Conservation (phyloP, 768 basidiomycete species). For the Mycena amicta region DNA sequence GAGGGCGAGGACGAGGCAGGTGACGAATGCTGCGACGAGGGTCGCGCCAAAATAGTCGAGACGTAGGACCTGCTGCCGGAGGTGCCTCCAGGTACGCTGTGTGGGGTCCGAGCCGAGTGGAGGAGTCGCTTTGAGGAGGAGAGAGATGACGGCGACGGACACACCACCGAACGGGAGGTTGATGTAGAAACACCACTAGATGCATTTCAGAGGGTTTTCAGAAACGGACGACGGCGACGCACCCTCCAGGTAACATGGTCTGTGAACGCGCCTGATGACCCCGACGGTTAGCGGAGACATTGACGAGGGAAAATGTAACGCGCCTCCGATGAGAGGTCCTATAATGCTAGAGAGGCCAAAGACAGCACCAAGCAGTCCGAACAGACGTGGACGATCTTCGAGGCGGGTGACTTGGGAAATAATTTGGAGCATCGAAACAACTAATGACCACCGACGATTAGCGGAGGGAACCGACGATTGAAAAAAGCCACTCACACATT, state of each 20-base stretch:
- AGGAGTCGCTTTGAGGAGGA: conserved; percentile 16
- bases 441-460: conserved; percentile 2
- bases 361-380: conserved; percentile 32
- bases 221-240: background rate
- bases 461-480: background rate
- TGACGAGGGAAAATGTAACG: background rate
- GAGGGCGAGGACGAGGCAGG: conserved; percentile 41
- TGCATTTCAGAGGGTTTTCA: background rate
- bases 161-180: conserved; percentile 26
- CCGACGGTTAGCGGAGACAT: no score
- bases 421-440: conserved; percentile 28
- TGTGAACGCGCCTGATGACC: conserved; percentile 25
- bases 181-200: conserved; percentile 12
- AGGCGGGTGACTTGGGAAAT: conserved; percentile 38
- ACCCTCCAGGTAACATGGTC: conserved; percentile 16
- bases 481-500: conserved; percentile 38
- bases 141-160: conserved; percentile 12
- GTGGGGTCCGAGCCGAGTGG: conserved; percentile 20
- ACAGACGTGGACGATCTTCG: conserved; percentile 31
- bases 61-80: conserved; percentile 10
- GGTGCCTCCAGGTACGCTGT: conserved; percentile 10
- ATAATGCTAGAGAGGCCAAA: conserved; percentile 20
- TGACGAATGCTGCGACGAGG: conserved; percentile 37
- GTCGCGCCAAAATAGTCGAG: conserved; percentile 43
- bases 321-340: conserved; percentile 28